A percentile compares a stretch with the other conserved stretches of the same genome.
phyloP scores from a whole-genome alignment of 495 filamentous ascomycete genomes.

The Neurospora sp. region DNA sequence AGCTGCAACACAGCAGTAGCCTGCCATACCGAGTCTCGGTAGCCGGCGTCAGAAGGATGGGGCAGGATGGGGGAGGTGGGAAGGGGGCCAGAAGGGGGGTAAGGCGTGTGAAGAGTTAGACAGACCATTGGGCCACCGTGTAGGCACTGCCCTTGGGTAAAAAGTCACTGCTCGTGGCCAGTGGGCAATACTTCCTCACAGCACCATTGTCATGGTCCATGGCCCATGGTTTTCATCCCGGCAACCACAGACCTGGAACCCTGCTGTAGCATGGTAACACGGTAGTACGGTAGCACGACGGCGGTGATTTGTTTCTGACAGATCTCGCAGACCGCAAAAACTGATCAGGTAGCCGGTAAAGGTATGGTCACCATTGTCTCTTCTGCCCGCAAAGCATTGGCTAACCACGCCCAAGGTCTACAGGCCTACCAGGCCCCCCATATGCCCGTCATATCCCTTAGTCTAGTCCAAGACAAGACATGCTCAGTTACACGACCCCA shows the following conservation, averaged over 20 bases:
- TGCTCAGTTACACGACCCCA: background rate
- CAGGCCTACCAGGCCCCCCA: background rate
- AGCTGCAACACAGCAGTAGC: constrained; percentile 15
- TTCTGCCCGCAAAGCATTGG: background rate
- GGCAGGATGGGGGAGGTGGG: background rate
- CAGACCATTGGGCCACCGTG: background rate
- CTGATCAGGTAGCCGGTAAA: background rate
- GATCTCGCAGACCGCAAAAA: background rate
- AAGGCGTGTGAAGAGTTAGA: background rate
- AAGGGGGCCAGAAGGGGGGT: background rate
- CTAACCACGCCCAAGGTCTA: background rate
- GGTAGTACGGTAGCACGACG: background rate
- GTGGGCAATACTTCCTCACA: background rate
- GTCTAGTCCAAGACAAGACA: background rate
- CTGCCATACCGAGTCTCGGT: constrained; percentile 19
- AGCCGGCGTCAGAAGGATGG: constrained; percentile 6
- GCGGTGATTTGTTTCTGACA: background rate
- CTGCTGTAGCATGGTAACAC: background rate
- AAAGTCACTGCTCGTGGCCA: background rate
- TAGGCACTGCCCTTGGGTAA: background rate
- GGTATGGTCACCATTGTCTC: background rate
- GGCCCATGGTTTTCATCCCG: background rate
- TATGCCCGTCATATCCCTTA: background rate
- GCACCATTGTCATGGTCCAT: background rate
- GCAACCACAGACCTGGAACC: background rate